Evolutionary conservation across 1,284 basidiomycete species (phyloP), one percentile per base, ranked within the genome.

Genomic region (Athelia psychrophila): DNA sequence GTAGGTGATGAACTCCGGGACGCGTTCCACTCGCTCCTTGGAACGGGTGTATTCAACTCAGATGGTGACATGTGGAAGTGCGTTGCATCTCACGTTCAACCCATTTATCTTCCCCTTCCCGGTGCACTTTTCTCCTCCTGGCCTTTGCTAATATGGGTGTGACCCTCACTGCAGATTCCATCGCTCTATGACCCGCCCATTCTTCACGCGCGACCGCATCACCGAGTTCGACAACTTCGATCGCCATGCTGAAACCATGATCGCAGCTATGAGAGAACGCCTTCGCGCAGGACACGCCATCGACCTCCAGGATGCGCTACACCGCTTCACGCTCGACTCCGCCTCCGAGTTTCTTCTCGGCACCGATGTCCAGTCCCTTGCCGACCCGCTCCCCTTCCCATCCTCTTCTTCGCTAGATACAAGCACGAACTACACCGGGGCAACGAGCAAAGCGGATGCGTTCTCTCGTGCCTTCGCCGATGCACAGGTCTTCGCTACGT

Each of bases 61-160:
- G 82, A 85, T 55, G 81, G 82, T 75, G 77, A 80, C 44, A 73
- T 73, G 63, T 81, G 79, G 79, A 79, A 77, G 76, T 35, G n/a
- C 10, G 33, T n/a, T n/a, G n/a, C n/a, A n/a, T n/a, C n/a, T n/a
- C n/a, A n/a, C n/a, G n/a, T n/a, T n/a, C n/a, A n/a, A n/a, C n/a
- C n/a, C n/a, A n/a, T n/a, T n/a, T n/a, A n/a, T n/a, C n/a, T n/a
- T n/a, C n/a, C n/a, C n/a, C n/a, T n/a, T n/a, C n/a, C n/a, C n/a
- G n/a, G n/a, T n/a, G n/a, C n/a, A n/a, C n/a, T n/a, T n/a, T n/a
- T n/a, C n/a, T n/a, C n/a, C n/a, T n/a, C n/a, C n/a, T n/a, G n/a
- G n/a, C n/a, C n/a, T 12, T 35, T 35, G 33, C 10, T n/a, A n/a
- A n/a, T n/a, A 35, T n/a, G 33, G 33, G 10, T n/a, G 12, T 35